These are phyloP conservation scores for Passalora sequoiae DNA, from an alignment of 2,329 filamentous ascomycete species.

Conservation along the genomic window DNA sequence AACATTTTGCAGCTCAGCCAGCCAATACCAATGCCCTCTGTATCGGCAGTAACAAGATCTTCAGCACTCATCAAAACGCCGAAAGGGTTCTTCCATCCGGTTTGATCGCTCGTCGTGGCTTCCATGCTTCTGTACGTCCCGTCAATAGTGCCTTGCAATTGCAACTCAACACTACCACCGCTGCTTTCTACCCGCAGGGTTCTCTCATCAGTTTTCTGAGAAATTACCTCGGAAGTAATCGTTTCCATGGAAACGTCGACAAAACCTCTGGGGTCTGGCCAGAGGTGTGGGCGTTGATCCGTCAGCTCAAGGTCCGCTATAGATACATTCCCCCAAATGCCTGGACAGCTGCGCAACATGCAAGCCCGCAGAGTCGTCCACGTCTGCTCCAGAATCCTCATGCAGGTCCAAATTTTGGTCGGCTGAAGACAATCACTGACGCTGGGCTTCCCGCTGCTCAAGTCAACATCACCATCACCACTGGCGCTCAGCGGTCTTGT, in stretches of 20 bases:
- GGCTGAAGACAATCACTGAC: constrained; percentile 2
- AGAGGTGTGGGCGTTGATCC: background rate
- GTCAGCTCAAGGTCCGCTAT: constrained; percentile 4
- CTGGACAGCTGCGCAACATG: background rate
- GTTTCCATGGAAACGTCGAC: background rate
- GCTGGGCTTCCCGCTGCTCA: constrained; percentile 1
- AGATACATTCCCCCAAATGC: background rate
- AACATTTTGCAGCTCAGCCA: background rate
- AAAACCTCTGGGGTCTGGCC: background rate
- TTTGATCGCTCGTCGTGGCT: background rate
- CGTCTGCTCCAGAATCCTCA: background rate
- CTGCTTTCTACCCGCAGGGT: background rate
- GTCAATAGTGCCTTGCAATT: background rate
- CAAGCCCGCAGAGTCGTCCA: background rate
- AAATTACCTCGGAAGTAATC: background rate
- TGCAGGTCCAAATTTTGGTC: background rate
- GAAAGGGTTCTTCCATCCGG: background rate
- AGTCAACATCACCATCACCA: background rate
- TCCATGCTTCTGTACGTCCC: background rate
- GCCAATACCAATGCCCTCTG: constrained; percentile 3
- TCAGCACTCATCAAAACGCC: background rate
- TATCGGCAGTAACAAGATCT: background rate
- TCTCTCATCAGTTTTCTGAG: background rate
- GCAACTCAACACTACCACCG: background rate
- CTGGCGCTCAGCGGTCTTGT: too few species aligned